Evolutionary conservation across 148 eudicot species (phyloP).

Genomic region (Rhododendron mucronatum): DNA sequence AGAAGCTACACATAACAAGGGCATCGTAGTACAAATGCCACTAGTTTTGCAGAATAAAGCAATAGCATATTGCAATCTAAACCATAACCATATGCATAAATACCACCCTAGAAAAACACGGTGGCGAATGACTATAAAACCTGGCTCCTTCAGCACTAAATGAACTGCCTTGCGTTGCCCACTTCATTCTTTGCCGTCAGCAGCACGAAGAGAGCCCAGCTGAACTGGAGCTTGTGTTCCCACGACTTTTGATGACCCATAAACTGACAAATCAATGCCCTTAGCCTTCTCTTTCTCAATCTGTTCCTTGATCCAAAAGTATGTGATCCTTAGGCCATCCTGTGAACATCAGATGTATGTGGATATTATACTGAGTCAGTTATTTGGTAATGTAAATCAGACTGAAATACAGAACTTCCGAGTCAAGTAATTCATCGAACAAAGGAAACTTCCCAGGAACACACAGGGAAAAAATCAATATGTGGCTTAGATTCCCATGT

Average conservation of each 20-base stretch:
- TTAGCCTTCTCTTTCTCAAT: slow-evolving; percentile 76
- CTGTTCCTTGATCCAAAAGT: slow-evolving; percentile 93
- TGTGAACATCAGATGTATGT: slow-evolving; percentile 9
- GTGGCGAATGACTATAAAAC: not conserved
- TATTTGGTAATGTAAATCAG: no score
- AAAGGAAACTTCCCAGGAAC: not conserved
- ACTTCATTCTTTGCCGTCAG: slow-evolving; percentile 86
- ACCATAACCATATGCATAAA: not conserved
- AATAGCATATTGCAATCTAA: slow-evolving; percentile 6
- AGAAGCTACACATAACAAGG: not conserved
- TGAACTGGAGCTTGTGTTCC: slow-evolving; percentile 92
- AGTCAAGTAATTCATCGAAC: not conserved
- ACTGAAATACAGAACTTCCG: not conserved
- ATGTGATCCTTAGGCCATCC: slow-evolving; percentile 94
- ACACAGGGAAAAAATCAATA: not conserved
- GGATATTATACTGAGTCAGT: not conserved
- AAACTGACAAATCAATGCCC: slow-evolving; percentile 59
- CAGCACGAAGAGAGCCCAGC: slow-evolving; percentile 91
- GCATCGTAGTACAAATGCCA: not conserved
- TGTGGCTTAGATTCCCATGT: not conserved
- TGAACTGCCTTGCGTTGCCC: not conserved
- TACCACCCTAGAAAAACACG: slow-evolving; percentile 2
- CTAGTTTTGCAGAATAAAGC: not conserved
- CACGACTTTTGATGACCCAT: slow-evolving; percentile 91
- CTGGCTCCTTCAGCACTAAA: not conserved